Evolutionary conservation across 768 basidiomycete species (phyloP).

Genomic region (Pulveroboletus sp.): DNA sequence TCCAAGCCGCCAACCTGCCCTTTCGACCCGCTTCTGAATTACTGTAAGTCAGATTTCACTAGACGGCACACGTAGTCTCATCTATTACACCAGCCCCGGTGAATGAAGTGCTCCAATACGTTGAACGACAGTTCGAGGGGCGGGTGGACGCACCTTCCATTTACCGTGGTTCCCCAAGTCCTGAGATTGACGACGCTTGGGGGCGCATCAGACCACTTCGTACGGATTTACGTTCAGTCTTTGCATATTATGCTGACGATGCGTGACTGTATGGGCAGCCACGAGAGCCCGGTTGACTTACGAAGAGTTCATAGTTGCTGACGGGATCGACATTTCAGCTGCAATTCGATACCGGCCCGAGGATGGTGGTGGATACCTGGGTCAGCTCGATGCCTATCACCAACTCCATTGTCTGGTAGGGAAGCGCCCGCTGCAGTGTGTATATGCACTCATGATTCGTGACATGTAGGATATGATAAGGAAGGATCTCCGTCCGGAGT

Average conservation of each 20-base stretch:
- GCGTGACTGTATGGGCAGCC: neutral
- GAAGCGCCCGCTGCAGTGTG: neutral
- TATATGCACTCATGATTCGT: neutral
- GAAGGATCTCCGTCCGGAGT: neutral
- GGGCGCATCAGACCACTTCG: neutral
- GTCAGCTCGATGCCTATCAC: conserved; percentile 4
- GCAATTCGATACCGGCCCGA: conserved; percentile 1
- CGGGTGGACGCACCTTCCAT: neutral
- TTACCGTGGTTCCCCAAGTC: neutral
- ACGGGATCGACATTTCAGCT: neutral
- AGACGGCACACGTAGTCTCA: neutral
- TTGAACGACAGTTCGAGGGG: conserved; percentile 1
- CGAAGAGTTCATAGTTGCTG: conserved; percentile 4
- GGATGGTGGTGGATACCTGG: conserved; percentile 12
- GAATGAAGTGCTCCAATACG: conserved; percentile 5
- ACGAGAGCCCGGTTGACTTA: neutral
- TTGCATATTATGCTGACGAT: neutral
- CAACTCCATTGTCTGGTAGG: conserved; percentile 8
- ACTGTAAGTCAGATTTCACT: neutral
- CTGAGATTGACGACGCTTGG: conserved; percentile 8
- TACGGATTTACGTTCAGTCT: neutral
- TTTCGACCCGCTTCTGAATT: neutral
- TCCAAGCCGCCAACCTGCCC: neutral
- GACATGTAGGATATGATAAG: neutral
- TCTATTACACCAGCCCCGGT: neutral